These are phyloP conservation scores for Lasiodiplodia hormozganensis DNA, from an alignment of 2,329 filamentous ascomycete species.

Conservation along the genomic window DNA sequence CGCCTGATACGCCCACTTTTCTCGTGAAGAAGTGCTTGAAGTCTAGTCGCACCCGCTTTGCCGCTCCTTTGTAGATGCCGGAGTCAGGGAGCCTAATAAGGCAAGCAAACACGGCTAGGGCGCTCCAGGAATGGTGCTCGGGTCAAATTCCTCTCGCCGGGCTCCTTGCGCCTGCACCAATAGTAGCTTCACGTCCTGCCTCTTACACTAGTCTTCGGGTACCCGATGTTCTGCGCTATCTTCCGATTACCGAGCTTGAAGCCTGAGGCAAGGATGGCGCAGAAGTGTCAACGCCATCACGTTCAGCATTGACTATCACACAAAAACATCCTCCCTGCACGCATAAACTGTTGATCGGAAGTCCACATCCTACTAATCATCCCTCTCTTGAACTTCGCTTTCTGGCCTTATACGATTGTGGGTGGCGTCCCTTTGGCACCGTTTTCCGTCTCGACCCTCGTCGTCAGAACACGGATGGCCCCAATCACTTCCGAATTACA, in stretches of 20 bases:
- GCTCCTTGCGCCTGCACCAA: slow-evolving; percentile 1
- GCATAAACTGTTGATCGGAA: not conserved
- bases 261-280: not conserved
- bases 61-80: not conserved
- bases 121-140: not conserved
- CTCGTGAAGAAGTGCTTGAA: not conserved
- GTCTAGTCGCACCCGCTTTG: too few relatives aligned
- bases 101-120: not conserved
- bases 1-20: not conserved
- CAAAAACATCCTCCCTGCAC: not conserved
- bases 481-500: not conserved
- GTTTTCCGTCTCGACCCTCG: not conserved
- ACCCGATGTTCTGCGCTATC: not conserved
- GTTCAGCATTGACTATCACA: not conserved
- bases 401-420: not conserved
- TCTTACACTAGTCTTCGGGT: not conserved
- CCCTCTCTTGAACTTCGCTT: not conserved
- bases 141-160: slow-evolving; percentile 3
- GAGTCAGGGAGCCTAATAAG: not conserved
- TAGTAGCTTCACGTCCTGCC: not conserved
- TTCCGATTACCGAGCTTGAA: not conserved
- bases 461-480: not conserved
- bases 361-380: not conserved
- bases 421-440: not conserved
- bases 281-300: not conserved